These are phyloP conservation scores for Talaromyces thailandensis DNA, from an alignment of 495 filamentous ascomycete species.

Conservation along the genomic window DNA sequence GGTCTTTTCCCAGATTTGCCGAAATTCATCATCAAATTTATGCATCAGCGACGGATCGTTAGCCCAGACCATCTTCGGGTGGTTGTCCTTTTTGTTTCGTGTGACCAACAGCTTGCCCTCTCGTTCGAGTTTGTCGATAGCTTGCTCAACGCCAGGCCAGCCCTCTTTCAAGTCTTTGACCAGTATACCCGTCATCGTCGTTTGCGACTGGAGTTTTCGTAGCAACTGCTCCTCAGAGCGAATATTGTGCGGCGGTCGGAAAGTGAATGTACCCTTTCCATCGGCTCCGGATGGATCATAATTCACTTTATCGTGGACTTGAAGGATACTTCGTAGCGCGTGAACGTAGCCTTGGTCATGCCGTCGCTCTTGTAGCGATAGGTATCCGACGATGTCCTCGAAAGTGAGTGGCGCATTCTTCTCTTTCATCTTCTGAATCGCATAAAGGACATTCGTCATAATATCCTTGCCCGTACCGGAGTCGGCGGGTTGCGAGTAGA, in stretches of 20 bases:
- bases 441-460: slow-evolving; percentile 76
- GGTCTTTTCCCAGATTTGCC: slow-evolving; percentile 71
- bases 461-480: slow-evolving; percentile 71
- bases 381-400: slow-evolving; percentile 63
- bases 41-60: slow-evolving; percentile 72
- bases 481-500: slow-evolving; percentile 70
- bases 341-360: slow-evolving; percentile 37
- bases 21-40: slow-evolving; percentile 73
- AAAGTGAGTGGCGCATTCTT: slow-evolving; percentile 65
- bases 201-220: slow-evolving; percentile 67
- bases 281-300: slow-evolving; percentile 54
- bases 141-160: slow-evolving; percentile 72
- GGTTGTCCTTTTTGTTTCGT: slow-evolving; percentile 87
- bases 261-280: slow-evolving; percentile 60
- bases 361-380: slow-evolving; percentile 52
- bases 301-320: slow-evolving; percentile 57
- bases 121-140: slow-evolving; percentile 68
- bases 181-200: slow-evolving; percentile 67
- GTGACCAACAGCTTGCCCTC: slow-evolving; percentile 74
- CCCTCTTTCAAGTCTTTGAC: slow-evolving; percentile 92
- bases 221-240: slow-evolving; percentile 65
- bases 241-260: slow-evolving; percentile 73
- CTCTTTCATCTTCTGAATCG: slow-evolving; percentile 73
- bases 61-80: slow-evolving; percentile 76
- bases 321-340: slow-evolving; percentile 33